Conservation (phyloP, 1,284 basidiomycete genomes). For the Pseudozyma sp. region DNA sequence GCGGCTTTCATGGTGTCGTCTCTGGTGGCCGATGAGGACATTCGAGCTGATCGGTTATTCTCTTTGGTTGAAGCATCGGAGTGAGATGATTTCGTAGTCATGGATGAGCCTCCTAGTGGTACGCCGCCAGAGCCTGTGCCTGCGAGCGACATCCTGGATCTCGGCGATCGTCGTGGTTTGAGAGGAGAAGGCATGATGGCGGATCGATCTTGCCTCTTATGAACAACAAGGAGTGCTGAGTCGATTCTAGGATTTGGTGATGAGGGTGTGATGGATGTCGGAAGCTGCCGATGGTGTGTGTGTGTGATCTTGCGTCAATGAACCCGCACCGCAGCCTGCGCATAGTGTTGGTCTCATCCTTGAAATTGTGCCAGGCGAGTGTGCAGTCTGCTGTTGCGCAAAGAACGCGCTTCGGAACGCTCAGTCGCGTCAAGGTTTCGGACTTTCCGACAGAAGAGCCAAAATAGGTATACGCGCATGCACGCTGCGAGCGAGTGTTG, state of each 20-base stretch:
- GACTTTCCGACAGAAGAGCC: conserved; percentile 1
- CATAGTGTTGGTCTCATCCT: conserved; percentile 39
- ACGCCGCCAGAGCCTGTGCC: conserved; percentile 45
- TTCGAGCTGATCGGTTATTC: conserved; percentile 34
- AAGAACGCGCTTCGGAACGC: no score
- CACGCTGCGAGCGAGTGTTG: conserved; percentile 18
- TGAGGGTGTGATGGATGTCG: conserved; percentile 12
- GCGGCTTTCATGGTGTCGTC: conserved; percentile 42
- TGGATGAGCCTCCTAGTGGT: conserved; percentile 44
- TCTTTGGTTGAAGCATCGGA: conserved; percentile 32
- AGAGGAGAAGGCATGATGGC: conserved; percentile 45
- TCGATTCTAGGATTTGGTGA: not conserved
- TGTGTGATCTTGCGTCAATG: no score
- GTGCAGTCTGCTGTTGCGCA: not conserved
- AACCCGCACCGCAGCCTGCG: not conserved
- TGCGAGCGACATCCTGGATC: conserved; percentile 42
- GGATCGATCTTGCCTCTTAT: not conserved
- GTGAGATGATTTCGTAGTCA: conserved; percentile 35
- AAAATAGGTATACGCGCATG: conserved; percentile 13
- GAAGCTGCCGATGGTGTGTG: not conserved
- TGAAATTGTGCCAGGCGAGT: not conserved
- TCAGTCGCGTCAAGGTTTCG: conserved; percentile 19
- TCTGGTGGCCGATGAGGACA: conserved; percentile 23
- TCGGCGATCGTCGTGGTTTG: conserved; percentile 47
- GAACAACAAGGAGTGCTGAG: not conserved